Evolutionary conservation across 352 stramenopile genomes (phyloP).

Genomic region (Aphanomyces astaci): DNA sequence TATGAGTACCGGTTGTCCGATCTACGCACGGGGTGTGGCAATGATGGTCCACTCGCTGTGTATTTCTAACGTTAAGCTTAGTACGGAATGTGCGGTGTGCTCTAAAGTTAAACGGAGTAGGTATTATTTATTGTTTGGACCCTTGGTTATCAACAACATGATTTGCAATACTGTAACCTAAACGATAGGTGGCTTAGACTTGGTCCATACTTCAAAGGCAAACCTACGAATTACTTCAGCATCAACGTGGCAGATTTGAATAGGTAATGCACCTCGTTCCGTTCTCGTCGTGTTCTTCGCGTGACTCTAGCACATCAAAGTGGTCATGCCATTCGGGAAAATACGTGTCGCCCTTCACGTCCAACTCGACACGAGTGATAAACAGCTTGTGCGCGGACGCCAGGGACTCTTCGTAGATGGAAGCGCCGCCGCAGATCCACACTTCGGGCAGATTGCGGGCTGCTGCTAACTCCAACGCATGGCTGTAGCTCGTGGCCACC

Average conservation of each 20-base stretch:
- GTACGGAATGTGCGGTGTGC: too few relatives aligned
- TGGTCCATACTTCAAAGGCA: conserved; percentile 21
- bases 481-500: conserved; percentile 2
- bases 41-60: too few relatives aligned
- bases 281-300: conserved; percentile 8
- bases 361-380: conserved; percentile 47
- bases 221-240: conserved; percentile 9
- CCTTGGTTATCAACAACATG: too few relatives aligned
- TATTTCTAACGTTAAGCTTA: too few relatives aligned
- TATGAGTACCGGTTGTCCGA: too few relatives aligned
- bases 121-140: too few relatives aligned
- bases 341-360: conserved; percentile 47
- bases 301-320: conserved; percentile 8
- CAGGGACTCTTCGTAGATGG: conserved; percentile 54
- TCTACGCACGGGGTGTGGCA: too few relatives aligned
- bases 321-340: conserved; percentile 31
- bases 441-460: conserved; percentile 21
- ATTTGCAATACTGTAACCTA: too few relatives aligned
- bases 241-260: neutral
- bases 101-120: too few relatives aligned
- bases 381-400: conserved; percentile 29
- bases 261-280: neutral
- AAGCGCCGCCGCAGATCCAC: conserved; percentile 57
- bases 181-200: conserved; percentile 1
- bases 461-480: neutral